Percentiles rank a stretch among this genome's conserved stretches.
Conservation (phyloP, 305 asterid species). For the Fraxinus xanthoxyloides region DNA sequence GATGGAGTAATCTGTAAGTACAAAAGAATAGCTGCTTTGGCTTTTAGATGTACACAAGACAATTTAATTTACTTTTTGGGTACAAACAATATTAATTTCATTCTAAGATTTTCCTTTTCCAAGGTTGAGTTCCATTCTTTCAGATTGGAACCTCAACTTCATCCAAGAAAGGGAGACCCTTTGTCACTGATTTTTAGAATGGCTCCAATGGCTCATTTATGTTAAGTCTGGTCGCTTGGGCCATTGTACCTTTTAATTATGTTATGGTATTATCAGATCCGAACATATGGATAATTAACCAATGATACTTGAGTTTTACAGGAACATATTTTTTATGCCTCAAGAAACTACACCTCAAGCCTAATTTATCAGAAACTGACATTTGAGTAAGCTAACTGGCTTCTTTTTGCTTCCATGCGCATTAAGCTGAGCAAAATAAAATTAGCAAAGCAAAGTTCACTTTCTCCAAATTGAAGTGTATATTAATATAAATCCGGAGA, state of each 20-base stretch:
- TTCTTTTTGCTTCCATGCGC: neutral
- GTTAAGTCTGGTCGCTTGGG: neutral
- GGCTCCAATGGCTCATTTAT: neutral
- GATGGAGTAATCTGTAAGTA: neutral
- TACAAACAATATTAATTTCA: neutral
- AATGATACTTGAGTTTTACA: neutral
- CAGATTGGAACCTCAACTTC: neutral
- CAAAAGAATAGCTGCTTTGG: neutral
- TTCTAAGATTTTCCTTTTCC: neutral
- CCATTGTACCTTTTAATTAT: neutral
- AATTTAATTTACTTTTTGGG: neutral
- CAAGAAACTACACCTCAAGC: neutral
- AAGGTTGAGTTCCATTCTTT: neutral
- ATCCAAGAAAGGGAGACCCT: neutral
- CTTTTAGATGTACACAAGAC: neutral
- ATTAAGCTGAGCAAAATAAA: neutral
- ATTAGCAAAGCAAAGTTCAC: neutral
- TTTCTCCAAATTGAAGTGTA: neutral
- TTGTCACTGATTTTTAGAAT: neutral
- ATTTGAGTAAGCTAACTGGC: neutral
- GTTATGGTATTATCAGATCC: neutral
- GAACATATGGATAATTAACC: neutral
- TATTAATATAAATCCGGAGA: neutral
- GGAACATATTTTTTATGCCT: neutral
- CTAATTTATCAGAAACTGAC: neutral